Percentiles rank a stretch among this genome's conserved stretches.
phyloP scores from a whole-genome alignment of 2,329 filamentous ascomycete genomes.

The Biscogniauxia sp. region DNA sequence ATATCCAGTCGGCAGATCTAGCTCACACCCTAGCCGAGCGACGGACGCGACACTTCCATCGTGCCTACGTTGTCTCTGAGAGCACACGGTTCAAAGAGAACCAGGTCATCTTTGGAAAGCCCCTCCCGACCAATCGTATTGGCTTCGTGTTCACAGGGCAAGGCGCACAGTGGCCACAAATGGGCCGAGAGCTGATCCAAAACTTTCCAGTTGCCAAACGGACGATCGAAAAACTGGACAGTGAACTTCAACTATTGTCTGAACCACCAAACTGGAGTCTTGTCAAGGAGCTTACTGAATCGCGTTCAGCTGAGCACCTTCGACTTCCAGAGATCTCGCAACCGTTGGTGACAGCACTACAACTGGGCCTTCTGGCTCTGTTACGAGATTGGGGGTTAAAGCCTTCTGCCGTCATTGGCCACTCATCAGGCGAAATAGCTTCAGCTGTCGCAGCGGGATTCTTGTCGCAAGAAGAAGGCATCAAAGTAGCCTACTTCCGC shows the following conservation, averaged over 20 bases:
- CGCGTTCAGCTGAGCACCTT: slow-evolving; percentile 14
- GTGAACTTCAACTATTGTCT: too few species aligned
- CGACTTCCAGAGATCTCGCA: slow-evolving; percentile 31
- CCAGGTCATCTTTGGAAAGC: not conserved
- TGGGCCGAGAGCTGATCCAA: slow-evolving; percentile 8
- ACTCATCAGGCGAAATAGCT: too few species aligned
- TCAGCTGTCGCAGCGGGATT: too few species aligned
- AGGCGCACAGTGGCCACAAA: slow-evolving; percentile 15
- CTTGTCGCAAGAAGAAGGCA: too few species aligned
- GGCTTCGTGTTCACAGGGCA: slow-evolving; percentile 4
- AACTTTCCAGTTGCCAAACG: slow-evolving; percentile 6
- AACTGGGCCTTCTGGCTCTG: slow-evolving; percentile 33
- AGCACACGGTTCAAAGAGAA: not conserved
- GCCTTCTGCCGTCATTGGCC: not conserved
- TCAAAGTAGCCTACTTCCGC: too few species aligned
- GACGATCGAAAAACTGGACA: slow-evolving; percentile 8
- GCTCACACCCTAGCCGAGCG: slow-evolving; percentile 9
- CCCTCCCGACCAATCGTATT: not conserved
- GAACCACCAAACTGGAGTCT: not conserved
- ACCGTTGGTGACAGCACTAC: slow-evolving; percentile 36
- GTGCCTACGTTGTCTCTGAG: slow-evolving; percentile 1
- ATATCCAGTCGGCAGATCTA: not conserved
- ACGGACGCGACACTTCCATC: slow-evolving; percentile 1
- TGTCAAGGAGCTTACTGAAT: slow-evolving; percentile 11
- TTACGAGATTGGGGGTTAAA: slow-evolving; percentile 24